Evolutionary conservation across 192 early-diverging fungal species (phyloP).

Genomic region (Coemansia asiatica): DNA sequence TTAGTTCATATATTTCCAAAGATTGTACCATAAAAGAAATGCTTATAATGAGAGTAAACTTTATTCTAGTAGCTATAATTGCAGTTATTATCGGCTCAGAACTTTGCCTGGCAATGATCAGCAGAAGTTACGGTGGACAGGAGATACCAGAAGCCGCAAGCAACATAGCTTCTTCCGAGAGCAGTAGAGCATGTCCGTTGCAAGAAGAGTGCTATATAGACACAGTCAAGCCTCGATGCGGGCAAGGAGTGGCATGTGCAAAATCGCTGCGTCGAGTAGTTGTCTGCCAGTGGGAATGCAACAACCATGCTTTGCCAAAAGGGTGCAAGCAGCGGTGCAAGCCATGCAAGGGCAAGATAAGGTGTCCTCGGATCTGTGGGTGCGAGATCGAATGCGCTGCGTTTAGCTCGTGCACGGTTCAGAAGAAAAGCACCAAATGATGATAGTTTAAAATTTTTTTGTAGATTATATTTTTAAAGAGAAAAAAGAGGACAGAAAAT

Average conservation of each 20-base stretch:
- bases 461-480: background rate
- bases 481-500: background rate
- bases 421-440: background rate
- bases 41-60: too few relatives aligned
- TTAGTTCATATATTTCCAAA: too few relatives aligned
- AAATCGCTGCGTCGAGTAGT: background rate
- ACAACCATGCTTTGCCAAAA: background rate
- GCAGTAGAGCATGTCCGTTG: background rate
- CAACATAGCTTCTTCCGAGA: background rate
- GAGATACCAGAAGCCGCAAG: background rate
- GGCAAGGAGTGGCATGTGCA: background rate
- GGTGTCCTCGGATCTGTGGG: background rate
- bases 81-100: too few relatives aligned
- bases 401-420: background rate
- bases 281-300: background rate
- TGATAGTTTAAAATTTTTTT: background rate
- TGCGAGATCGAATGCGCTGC: slow-evolving; percentile 2
- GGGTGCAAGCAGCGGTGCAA: slow-evolving; percentile 2
- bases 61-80: too few relatives aligned
- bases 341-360: background rate
- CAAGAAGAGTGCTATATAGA: background rate
- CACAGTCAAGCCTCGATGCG: background rate
- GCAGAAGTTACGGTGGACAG: background rate
- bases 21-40: too few relatives aligned
- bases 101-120: too few relatives aligned